Evolutionary conservation across 306 rosid genomes (phyloP), one percentile per base, ranked within the genome.

Genomic region (Prunus kanzakura): DNA sequence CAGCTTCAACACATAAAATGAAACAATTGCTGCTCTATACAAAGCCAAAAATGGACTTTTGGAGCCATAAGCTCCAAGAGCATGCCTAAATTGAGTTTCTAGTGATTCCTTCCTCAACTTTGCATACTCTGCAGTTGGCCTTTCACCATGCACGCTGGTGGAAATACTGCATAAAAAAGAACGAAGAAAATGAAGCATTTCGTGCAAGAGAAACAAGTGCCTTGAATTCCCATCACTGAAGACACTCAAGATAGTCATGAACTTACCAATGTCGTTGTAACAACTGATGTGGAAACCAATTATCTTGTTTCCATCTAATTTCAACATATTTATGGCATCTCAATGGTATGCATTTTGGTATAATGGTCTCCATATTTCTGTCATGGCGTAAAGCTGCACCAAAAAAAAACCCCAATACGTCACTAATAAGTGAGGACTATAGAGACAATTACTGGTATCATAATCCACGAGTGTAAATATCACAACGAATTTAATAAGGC

Each of bases 111-210:
- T 90, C 90, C 97, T 87, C 89, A 79, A 81, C 87, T 83, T 95
- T 51, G 99, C 99, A 80, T 95, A 95, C 71, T 88, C 97, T 45
- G 97, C 85, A 30, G 97, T 85, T n/a, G 99, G 96, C 22, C 85
- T 81, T 77, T 88, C 99, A 57, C 97, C 97, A 30, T 95, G 99
- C 81, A 95, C 97, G 19, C 93, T 95, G 51, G 97, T 88, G 25
- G 97, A 92, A 79, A 85, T 88, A 65, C 99, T 92, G 89, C 83
- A 57, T 30, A 79, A 79, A 43, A 45, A 85, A 52, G 60, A 52
- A 47, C 27, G 54, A 74, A 46, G 56, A 18, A 72, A 73, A 56
- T 45, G 47, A 72, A 12, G 61, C 51, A 84, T 30, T 61, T 19
- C 50, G 72, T 43, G 52, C 45, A 32, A 43, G 30, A 79, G 67